phyloP scores from a whole-genome alignment of 179 eudicot genomes.

The Spinacia oleracea region DNA sequence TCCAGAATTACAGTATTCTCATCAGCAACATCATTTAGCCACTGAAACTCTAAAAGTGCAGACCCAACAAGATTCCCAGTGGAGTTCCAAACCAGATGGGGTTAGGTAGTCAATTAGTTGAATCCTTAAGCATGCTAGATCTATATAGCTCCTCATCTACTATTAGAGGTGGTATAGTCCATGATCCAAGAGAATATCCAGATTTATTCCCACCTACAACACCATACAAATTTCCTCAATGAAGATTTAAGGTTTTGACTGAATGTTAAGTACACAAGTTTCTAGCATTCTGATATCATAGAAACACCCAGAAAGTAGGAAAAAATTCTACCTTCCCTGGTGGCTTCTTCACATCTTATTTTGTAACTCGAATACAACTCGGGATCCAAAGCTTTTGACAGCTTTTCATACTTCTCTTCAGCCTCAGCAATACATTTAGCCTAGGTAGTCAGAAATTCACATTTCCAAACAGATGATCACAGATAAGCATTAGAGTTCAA shows the following conservation, averaged over 20 bases:
- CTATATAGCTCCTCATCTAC: slow-evolving; percentile 70
- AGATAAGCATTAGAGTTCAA: background rate
- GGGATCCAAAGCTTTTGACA: slow-evolving; percentile 64
- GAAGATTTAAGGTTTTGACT: background rate
- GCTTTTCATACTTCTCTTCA: slow-evolving; percentile 64
- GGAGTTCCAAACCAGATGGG: background rate
- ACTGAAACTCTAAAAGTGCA: background rate
- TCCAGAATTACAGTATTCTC: background rate
- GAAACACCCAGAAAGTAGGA: background rate
- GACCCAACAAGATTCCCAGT: background rate
- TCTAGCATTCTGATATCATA: background rate
- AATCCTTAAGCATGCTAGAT: slow-evolving; percentile 26
- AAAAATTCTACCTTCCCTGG: slow-evolving; percentile 65
- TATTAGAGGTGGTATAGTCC: slow-evolving; percentile 82
- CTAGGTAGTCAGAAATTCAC: slow-evolving; percentile 30
- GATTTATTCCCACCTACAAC: slow-evolving; percentile 65
- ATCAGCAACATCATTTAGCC: background rate
- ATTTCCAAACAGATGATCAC: background rate
- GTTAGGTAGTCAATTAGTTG: background rate
- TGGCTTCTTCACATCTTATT: slow-evolving; percentile 92
- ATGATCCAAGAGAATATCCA: slow-evolving; percentile 83
- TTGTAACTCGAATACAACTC: slow-evolving; percentile 50
- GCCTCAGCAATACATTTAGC: slow-evolving; percentile 73
- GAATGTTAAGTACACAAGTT: background rate
- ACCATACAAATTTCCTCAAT: background rate